These are phyloP conservation scores for Adansonia madagascariensis DNA, from an alignment of 441 rosid species.

Conservation along the genomic window DNA sequence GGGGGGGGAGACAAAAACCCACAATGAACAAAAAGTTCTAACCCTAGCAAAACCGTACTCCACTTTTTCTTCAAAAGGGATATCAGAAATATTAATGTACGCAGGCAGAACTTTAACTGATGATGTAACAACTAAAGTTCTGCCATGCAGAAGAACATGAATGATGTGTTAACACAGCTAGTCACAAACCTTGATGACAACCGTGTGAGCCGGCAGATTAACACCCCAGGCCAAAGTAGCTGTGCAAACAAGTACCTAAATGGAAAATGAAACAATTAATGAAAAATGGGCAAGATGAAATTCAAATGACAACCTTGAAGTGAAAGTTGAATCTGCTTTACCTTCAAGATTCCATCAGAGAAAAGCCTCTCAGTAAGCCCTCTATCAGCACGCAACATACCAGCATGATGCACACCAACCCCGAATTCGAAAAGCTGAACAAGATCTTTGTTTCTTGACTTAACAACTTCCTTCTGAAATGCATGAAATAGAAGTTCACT, in stretches of 20 bases:
- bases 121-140: constrained; percentile 14
- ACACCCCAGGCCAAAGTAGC: constrained; percentile 99
- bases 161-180: background rate
- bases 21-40: background rate
- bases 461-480: constrained; percentile 81
- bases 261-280: constrained; percentile 31
- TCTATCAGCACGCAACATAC: constrained; percentile 95
- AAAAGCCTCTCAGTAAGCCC: constrained; percentile 93
- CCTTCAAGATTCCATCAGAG: constrained; percentile 93
- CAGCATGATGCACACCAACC: constrained; percentile 97
- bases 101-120: background rate
- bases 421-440: constrained; percentile 78
- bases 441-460: constrained; percentile 97
- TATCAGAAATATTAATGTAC: background rate
- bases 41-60: background rate
- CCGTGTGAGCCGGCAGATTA: constrained; percentile 97
- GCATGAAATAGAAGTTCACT: constrained; percentile 31
- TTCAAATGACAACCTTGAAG: constrained; percentile 31
- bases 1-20: background rate
- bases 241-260: constrained; percentile 95
- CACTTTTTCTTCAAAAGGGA: constrained; percentile 2
- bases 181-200: constrained; percentile 86
- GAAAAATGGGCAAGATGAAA: constrained; percentile 25
- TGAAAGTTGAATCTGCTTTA: constrained; percentile 35
- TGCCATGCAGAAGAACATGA: background rate